These are phyloP conservation scores for Bipolaris gigantea DNA, from an alignment of 2,329 filamentous ascomycete genomes.

Conservation along the genomic window DNA sequence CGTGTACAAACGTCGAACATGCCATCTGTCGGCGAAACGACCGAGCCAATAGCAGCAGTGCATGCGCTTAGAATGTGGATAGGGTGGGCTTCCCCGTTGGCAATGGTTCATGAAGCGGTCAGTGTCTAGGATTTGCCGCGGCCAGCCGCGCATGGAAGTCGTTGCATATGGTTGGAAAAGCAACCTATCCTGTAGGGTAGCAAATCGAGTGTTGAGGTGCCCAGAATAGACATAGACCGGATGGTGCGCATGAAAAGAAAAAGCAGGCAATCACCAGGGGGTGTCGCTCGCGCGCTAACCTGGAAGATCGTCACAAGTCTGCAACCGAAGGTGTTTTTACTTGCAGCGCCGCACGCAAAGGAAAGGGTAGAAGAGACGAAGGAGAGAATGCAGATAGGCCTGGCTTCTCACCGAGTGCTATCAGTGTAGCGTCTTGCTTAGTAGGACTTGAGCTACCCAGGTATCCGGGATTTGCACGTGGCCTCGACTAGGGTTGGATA, in stretches of 20 bases:
- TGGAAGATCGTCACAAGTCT: background rate
- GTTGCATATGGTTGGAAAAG: background rate
- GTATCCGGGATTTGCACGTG: background rate
- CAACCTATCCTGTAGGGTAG: background rate
- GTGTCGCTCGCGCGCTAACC: background rate
- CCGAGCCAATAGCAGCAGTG: background rate
- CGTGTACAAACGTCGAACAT: background rate
- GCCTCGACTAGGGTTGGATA: background rate
- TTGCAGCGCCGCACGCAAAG: background rate
- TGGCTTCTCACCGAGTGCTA: no score
- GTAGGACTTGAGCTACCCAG: background rate
- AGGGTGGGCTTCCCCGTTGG: background rate
- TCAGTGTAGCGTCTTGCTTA: no score
- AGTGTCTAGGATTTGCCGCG: background rate
- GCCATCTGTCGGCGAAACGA: background rate
- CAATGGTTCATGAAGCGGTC: background rate
- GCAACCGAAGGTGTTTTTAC: background rate
- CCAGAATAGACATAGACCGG: background rate
- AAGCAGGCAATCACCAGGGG: background rate
- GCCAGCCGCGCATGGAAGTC: background rate
- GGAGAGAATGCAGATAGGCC: no score
- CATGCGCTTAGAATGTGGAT: background rate
- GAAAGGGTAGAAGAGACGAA: background rate
- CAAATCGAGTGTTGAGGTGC: background rate
- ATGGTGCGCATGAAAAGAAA: background rate